Base-by-base conservation (phyloP, 768 basidiomycete species). In the Xerocomellus amylosporus region DNA sequence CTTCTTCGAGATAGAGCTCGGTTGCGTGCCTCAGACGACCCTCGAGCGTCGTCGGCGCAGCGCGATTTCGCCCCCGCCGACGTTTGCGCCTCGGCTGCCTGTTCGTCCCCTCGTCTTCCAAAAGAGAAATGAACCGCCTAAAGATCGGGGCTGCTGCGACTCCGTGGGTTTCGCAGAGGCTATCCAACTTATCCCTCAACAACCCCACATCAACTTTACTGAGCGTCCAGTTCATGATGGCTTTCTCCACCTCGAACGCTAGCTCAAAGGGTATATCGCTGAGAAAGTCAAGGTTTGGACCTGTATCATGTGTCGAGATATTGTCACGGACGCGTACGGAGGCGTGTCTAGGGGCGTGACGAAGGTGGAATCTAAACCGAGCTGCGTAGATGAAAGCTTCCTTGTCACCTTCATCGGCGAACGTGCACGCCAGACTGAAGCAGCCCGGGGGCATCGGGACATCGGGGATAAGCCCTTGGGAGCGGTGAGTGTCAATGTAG, bases 191-290 rank as follows among this genome's bases (percentile, higher is more conserved):
- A 2, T 39, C 54, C 43, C 43, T 50, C 59, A 76, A 46, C 5
- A 53, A 58, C n/a, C 52, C 31, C 26, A 63, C 67, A n/a, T 71
- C 65, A 0, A 6, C 7, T 1, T 51, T 45, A 33, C 56, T 68
- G 12, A 76, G 58, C 12, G 68, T 55, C 45, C 63, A 64, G 42
- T 60, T 67, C 34, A 56, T 53, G n/a, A 73, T 45, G 0, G 74
- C 72, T 48, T 75, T 76, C 28, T 76, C 73, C 6, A 73, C 59
- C 46, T 74, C 73, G 43, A 75, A 76, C 14, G 71, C 75, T 15
- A 76, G 63, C 31, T 63, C 59, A 41, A 75, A 75, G 5, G 66
- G 62, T 5, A 76, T 42, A 1, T 55, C 48, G 3, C 41, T 19
- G 37, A 77, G 61, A 43, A 70, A 45, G 20, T 67, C 57, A 19